phyloP scores from a whole-genome alignment of 2,329 filamentous ascomycete genomes.

The Herpotrichia juniperi region DNA sequence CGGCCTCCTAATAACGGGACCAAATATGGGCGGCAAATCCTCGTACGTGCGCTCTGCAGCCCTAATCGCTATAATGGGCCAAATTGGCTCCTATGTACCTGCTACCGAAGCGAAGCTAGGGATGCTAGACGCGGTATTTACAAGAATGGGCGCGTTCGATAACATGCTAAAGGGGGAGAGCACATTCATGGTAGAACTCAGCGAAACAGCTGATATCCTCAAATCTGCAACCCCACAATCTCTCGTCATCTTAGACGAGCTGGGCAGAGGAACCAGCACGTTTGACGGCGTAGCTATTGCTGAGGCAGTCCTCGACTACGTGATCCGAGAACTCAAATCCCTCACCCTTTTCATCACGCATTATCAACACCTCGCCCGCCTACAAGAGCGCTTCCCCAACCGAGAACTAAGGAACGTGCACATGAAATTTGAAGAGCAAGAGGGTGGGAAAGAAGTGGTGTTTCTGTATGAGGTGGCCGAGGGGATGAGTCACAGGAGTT shows the following conservation, averaged over 20 bases:
- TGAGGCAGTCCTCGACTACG: slow-evolving; percentile 84
- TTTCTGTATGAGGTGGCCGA: slow-evolving; percentile 93
- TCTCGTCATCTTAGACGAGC: slow-evolving; percentile 91
- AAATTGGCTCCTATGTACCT: slow-evolving; percentile 93
- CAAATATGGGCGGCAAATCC: slow-evolving; percentile 99
- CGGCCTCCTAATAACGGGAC: slow-evolving; percentile 89
- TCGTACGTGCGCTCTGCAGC: slow-evolving; percentile 93
- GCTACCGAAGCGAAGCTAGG: slow-evolving; percentile 76
- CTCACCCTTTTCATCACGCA: slow-evolving; percentile 97
- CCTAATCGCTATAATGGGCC: slow-evolving; percentile 89
- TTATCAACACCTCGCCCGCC: slow-evolving; percentile 83
- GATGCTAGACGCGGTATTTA: slow-evolving; percentile 89
- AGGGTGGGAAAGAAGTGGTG: slow-evolving; percentile 75
- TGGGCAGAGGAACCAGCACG: slow-evolving; percentile 90
- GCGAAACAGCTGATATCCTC: slow-evolving; percentile 88
- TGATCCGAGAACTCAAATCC: slow-evolving; percentile 75
- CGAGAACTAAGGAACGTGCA: slow-evolving; percentile 83
- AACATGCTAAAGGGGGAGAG: slow-evolving; percentile 94
- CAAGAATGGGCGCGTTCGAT: slow-evolving; percentile 93
- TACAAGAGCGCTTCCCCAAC: slow-evolving; percentile 70
- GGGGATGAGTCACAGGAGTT: slow-evolving; percentile 90
- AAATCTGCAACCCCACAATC: slow-evolving; percentile 84
- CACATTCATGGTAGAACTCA: slow-evolving; percentile 98
- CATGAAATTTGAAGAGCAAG: slow-evolving; percentile 75
- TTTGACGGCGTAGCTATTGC: slow-evolving; percentile 97